Evolutionary conservation across 306 rosid species (phyloP), one percentile per base, ranked within the genome.

Genomic region (Hippophae gyantsensis): DNA sequence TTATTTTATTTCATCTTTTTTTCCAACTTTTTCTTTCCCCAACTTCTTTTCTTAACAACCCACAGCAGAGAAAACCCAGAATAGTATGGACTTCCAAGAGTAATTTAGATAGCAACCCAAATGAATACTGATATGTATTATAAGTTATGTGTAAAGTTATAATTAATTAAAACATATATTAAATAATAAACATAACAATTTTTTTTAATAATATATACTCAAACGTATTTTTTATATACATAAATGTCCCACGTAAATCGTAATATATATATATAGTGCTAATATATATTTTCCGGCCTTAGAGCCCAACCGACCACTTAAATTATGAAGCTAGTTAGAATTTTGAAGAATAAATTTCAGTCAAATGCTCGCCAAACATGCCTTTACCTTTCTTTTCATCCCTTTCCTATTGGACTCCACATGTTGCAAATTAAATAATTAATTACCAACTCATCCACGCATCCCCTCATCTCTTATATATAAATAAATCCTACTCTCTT

Each of bases 321-420:
- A 58, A 41, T 38, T 6, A 58, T 7, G 38, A 45, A 14, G 8
- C 42, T 23, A 25, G 41, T 26, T n/a, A n/a, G 18, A 55, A 72
- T 13, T 53, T 18, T 54, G 47, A 64, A 12, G 25, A 54, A 32
- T 32, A 1, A 49, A 40, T 42, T 32, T 13, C 41, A 52, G 81
- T 76, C 81, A 76, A 75, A 76, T 6, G 61, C 77, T 76, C 74
- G 74, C 81, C 74, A 64, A 72, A 72, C 81, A 76, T 72, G 74
- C 82, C 44, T 69, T 74, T 60, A 49, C 44, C 1, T 25, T 51
- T 32, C 46, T 43, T 60, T 47, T 42, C 56, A 5, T 1, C 42
- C 0, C 41, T n/a, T 25, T 56, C 11, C 13, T 27, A 6, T 32
- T 3, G 9, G 72, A 47, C 58, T 56, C 62, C 63, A 48, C 68